Evolutionary conservation across 139 green algal species (phyloP).

Genomic region (Volvox reticuliferus): DNA sequence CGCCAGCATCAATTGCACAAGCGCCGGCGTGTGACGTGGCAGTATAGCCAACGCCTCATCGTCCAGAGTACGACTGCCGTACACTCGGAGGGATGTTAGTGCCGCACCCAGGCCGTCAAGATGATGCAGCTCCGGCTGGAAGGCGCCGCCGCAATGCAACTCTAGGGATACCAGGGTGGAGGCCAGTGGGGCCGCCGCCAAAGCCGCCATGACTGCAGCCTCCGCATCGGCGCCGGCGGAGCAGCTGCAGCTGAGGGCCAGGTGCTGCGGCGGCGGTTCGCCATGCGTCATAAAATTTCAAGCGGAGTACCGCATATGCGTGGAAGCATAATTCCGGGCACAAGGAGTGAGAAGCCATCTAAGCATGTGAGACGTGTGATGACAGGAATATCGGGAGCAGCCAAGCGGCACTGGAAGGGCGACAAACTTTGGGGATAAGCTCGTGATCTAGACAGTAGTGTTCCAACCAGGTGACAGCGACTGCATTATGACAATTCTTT

Average conservation of each 20-base stretch:
- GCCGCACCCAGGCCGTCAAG: slow-evolving; percentile 5
- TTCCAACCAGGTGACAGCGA: too few relatives aligned
- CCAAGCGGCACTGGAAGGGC: too few relatives aligned
- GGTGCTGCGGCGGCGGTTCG: background rate
- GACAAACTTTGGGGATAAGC: too few relatives aligned
- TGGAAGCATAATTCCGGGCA: too few relatives aligned
- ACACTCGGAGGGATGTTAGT: background rate
- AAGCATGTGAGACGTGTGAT: too few relatives aligned
- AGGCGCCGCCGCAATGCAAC: slow-evolving; percentile 3
- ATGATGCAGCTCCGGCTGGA: slow-evolving; percentile 29
- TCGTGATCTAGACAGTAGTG: too few relatives aligned
- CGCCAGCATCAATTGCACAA: background rate
- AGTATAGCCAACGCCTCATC: slow-evolving; percentile 17
- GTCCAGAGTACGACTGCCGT: background rate
- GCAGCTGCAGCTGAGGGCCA: slow-evolving; percentile 35
- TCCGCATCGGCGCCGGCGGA: background rate
- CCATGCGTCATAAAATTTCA: background rate
- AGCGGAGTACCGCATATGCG: too few relatives aligned
- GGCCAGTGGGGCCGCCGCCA: slow-evolving; percentile 9
- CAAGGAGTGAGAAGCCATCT: too few relatives aligned
- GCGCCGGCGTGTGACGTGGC: background rate
- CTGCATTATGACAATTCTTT: too few relatives aligned
- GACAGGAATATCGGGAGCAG: too few relatives aligned
- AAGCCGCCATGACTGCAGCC: background rate
- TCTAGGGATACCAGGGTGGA: slow-evolving; percentile 28